Evolutionary conservation across 805 yeast species (phyloP).

Genomic region (Starmerella kuoi): DNA sequence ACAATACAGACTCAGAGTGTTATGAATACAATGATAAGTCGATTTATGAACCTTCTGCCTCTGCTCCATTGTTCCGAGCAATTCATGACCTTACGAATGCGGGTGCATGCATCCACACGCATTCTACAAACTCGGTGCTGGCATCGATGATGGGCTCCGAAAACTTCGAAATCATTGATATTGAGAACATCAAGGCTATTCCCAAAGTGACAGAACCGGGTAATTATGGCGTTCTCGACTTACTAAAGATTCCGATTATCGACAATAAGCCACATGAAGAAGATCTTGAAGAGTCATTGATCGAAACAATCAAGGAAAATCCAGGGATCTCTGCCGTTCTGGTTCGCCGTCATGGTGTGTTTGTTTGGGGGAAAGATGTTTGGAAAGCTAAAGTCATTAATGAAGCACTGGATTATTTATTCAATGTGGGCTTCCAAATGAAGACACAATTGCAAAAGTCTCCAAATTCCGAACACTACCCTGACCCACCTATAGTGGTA

Average conservation of each 20-base stretch:
- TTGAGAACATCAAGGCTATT: conserved; percentile 88
- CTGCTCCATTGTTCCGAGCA: conserved; percentile 78
- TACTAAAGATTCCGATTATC: conserved; percentile 73
- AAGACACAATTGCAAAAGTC: too few relatives aligned
- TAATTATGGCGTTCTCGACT: conserved; percentile 58
- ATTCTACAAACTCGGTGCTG: conserved; percentile 80
- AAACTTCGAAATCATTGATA: conserved; percentile 54
- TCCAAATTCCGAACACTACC: too few relatives aligned
- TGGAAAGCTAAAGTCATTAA: conserved; percentile 90
- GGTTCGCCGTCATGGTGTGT: conserved; percentile 87
- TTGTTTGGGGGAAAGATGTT: conserved; percentile 89
- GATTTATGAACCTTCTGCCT: conserved; percentile 74
- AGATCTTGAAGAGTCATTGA: conserved; percentile 52
- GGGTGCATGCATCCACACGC: conserved; percentile 92
- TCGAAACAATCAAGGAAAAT: conserved; percentile 50
- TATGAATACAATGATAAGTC: conserved; percentile 47
- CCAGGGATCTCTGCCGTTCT: conserved; percentile 77
- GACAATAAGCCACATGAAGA: conserved; percentile 86
- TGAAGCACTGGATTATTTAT: conserved; percentile 81
- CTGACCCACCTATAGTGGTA: too few relatives aligned
- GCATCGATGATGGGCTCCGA: conserved; percentile 46
- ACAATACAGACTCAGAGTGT: conserved; percentile 41
- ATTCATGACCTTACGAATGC: conserved; percentile 57
- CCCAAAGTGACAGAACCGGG: conserved; percentile 61
- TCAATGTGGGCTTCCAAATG: conserved; percentile 80